Conservation (phyloP, 768 basidiomycete species). For the Infundibulicybe gibba region DNA sequence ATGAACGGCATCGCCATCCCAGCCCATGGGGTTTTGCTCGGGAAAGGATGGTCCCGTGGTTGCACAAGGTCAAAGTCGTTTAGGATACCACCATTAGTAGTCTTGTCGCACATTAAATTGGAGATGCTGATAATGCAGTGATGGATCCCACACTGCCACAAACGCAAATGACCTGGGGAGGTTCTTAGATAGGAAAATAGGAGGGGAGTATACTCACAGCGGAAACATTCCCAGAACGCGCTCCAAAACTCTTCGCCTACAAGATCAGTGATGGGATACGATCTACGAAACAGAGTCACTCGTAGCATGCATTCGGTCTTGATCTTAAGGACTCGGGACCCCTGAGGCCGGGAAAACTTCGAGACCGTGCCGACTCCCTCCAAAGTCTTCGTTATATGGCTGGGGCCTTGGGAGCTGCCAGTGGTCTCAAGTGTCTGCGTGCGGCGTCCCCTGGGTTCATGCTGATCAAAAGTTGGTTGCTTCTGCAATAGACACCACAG, state of each 20-base stretch:
- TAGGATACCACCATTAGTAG: slow-evolving; percentile 12
- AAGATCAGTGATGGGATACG: neutral
- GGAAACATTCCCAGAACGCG: slow-evolving; percentile 2
- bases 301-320: neutral
- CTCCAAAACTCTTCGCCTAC: neutral
- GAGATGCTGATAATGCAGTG: slow-evolving; percentile 26
- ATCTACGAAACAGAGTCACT: neutral
- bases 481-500: neutral
- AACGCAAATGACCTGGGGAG: slow-evolving; percentile 19
- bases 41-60: slow-evolving; percentile 14
- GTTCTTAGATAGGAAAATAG: neutral
- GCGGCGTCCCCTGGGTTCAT: too few relatives aligned
- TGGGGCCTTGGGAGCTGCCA: too few relatives aligned
- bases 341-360: neutral
- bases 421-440: too few relatives aligned
- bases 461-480: neutral
- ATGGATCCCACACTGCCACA: slow-evolving; percentile 18
- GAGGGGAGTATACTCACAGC: slow-evolving; percentile 3
- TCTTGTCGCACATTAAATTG: slow-evolving; percentile 23
- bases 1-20: slow-evolving; percentile 11
- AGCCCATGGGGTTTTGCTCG: slow-evolving; percentile 1
- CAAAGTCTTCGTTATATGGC: too few relatives aligned
- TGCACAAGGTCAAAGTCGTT: slow-evolving; percentile 25
- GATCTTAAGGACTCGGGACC: neutral
- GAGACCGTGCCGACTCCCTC: neutral